Base-by-base conservation (phyloP, 208 protist species). In the Crithidia mellificae region DNA sequence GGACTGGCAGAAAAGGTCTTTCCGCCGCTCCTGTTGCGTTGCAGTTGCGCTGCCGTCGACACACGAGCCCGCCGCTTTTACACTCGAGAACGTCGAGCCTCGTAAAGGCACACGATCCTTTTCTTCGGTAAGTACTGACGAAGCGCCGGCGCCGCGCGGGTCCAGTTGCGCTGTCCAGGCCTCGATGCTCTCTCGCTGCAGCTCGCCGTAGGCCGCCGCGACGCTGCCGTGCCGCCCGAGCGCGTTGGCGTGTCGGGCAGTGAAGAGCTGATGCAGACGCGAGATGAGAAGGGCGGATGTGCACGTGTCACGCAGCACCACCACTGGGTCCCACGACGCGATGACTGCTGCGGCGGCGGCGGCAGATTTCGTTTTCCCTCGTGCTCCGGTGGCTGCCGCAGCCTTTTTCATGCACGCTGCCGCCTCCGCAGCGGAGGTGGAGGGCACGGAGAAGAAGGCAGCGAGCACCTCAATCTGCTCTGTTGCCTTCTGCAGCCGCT, bases 281-380 rank as follows among this genome's bases (percentile, higher is more conserved):
- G 85, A 87, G 47, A 94, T 58, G 50, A 94, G 43, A 25, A 78
- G 73, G 5, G 88, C 88, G 12, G 88, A 94, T 17, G 78, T 85
- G 39, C 88, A 76, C 20, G 19, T 58, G 9, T 65, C 8, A 27
- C 68, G 62, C 22, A 76, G 47, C 17, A 76, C 49, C 6, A 7
- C n/a, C 17, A 76, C 39, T 0, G 70, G 70, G 12, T 76, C 70
- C 70, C 70, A 76, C 38, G 30, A n/a, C 7, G 57, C 19, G n/a
- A 24, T 17, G n/a, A 15, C 25, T 1, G 46, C 11, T n/a, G n/a
- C n/a, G n/a, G n/a, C n/a, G n/a, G n/a, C n/a, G n/a, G n/a, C n/a
- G n/a, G n/a, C n/a, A n/a, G n/a, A n/a, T 17, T 43, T 55, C 6
- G 24, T 14, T 19, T 32, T 61, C 3, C 20, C 7, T 0, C 46